Base-by-base conservation (phyloP, 2,329 filamentous ascomycete species). In the Saccharata proteae region DNA sequence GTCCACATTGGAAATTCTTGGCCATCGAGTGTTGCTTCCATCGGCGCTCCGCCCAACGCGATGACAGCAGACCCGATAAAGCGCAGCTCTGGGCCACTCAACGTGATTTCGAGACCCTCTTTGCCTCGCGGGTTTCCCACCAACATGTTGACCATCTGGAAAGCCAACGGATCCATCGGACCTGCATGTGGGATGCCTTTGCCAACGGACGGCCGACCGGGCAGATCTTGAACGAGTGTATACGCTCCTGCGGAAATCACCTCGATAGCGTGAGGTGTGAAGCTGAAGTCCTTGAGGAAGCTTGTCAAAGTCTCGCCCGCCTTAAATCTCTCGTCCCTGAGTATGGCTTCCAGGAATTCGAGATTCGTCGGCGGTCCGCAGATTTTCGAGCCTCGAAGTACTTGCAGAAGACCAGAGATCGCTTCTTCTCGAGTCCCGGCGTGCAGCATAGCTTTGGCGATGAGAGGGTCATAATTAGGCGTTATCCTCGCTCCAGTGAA, bases 151-250 rank as follows among this genome's bases (percentile, higher is more conserved):
- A 69, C 72, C 16, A 74, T 57, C 15, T 64, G 63, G 26, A 69
- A 66, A 2, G 68, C 61, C n/a, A 76, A 44, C 1, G 63, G 57
- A 42, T 77, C 73, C 71, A 77, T 76, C 0, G 74, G 70, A 0
- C 74, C 73, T 4, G 64, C 61, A 18, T 72, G 67, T 4, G 67
- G 66, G 29, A 77, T 68, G 5, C 72, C 74, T 42, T 65, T 64
- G 1, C 71, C 71, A 3, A 73, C 58, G 0, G 57, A 60, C 3
- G 66, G 63, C n/a, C 74, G 55, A 0, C 65, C 72, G 1, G 70
- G 70, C 27, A 64, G 63, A 38, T 77, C 72, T 46, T 77, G 67
- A 2, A 77, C 57, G 2, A 69, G 51, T 0, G 71, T 74, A 38
- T 71, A 72, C 1, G 67, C 62, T 5, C 72, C 72, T 4, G 62